Evolutionary conservation across 306 rosid genomes (phyloP).

Genomic region (Acacia melanoxylon): DNA sequence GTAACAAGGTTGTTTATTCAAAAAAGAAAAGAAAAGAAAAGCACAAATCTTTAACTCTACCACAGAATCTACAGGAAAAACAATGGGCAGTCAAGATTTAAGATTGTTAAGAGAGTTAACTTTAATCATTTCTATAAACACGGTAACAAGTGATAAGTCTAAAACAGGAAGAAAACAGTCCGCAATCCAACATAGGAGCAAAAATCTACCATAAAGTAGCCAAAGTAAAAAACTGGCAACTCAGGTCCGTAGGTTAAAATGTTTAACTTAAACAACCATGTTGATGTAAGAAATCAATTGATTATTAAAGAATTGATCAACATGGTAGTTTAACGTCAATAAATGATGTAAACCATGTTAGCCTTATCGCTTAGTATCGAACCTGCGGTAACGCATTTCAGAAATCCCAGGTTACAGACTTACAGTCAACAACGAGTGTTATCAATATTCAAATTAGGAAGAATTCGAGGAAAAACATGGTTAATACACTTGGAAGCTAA

Average conservation of each 20-base stretch:
- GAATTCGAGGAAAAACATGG: background rate
- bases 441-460: background rate
- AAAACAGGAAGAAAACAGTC: constrained; percentile 3
- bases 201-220: background rate
- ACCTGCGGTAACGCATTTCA: background rate
- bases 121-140: background rate
- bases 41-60: background rate
- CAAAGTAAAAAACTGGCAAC: background rate
- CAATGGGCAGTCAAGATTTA: background rate
- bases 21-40: background rate
- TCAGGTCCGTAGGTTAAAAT: background rate
- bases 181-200: background rate
- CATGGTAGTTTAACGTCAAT: background rate
- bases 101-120: constrained; percentile 4
- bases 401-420: background rate
- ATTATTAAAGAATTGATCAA: background rate
- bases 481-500: background rate
- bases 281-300: background rate
- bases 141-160: background rate
- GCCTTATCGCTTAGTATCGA: background rate
- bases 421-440: background rate
- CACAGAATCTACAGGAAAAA: background rate
- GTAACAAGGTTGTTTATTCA: background rate
- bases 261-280: constrained; percentile 12
- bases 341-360: constrained; percentile 16